phyloP scores from a whole-genome alignment of 495 filamentous ascomycete species.

The Xylaria castorea region DNA sequence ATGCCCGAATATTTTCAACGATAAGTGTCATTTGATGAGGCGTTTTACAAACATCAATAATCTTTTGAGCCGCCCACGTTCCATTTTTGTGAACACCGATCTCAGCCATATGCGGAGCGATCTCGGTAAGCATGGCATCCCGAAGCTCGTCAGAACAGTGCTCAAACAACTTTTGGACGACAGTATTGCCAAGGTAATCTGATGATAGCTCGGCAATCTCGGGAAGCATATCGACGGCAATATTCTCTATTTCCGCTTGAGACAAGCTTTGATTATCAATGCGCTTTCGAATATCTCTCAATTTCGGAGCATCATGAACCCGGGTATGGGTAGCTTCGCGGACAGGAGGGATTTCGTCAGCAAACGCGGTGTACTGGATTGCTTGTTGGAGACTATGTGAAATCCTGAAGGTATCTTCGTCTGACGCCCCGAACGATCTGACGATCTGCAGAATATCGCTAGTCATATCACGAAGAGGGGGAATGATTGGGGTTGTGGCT shows the following conservation, averaged over 20 bases:
- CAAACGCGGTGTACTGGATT: constrained; percentile 73
- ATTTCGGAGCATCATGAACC: constrained; percentile 91
- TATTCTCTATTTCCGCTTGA: constrained; percentile 86
- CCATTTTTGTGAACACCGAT: constrained; percentile 99
- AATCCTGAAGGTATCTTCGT: constrained; percentile 80
- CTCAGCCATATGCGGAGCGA: constrained; percentile 90
- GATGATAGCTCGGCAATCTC: constrained; percentile 94
- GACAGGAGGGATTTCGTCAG: constrained; percentile 86
- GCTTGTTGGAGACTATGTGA: constrained; percentile 74
- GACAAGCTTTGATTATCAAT: constrained; percentile 94
- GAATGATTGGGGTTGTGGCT: constrained; percentile 66
- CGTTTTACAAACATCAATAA: constrained; percentile 92
- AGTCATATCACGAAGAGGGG: constrained; percentile 75
- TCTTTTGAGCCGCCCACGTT: constrained; percentile 99
- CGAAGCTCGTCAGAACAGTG: constrained; percentile 89
- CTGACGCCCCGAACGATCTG: constrained; percentile 82
- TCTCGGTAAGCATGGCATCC: constrained; percentile 87
- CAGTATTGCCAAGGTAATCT: constrained; percentile 97
- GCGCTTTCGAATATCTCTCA: constrained; percentile 94
- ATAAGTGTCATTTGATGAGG: constrained; percentile 84
- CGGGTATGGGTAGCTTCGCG: constrained; percentile 89
- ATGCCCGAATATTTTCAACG: constrained; percentile 80
- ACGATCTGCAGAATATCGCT: constrained; percentile 87
- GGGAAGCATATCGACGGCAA: constrained; percentile 89
- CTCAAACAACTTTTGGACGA: constrained; percentile 98